A percentile compares a stretch with the other conserved stretches of the same genome.
Evolutionary conservation across 192 early-diverging fungal genomes (phyloP).

Genomic region (Spizellomyces sp.): DNA sequence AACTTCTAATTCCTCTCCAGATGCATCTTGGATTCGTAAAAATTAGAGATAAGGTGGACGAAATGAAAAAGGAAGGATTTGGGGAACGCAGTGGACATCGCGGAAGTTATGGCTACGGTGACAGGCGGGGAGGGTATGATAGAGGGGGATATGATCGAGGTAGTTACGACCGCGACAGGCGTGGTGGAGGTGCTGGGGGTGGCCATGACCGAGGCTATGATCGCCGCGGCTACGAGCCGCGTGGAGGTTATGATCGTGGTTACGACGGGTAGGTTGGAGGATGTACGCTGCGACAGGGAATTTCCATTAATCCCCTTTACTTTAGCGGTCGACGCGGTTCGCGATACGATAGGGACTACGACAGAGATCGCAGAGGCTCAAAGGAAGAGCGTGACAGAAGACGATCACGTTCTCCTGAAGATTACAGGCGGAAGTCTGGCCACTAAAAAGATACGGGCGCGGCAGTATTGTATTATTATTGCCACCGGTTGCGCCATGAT

Average conservation of each 20-base stretch:
- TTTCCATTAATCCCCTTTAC: too few species aligned
- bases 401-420: too few species aligned
- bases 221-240: conserved; percentile 5
- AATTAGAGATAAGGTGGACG: conserved; percentile 51
- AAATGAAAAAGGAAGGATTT: conserved; percentile 41
- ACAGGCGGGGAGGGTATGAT: conserved; percentile 15
- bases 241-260: conserved; percentile 3
- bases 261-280: too few species aligned
- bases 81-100: conserved; percentile 7
- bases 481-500: too few species aligned
- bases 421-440: too few species aligned
- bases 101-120: conserved; percentile 27
- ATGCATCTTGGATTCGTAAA: conserved; percentile 60
- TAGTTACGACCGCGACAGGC: background rate
- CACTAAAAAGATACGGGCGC: too few species aligned
- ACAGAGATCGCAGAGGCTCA: too few species aligned
- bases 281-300: too few species aligned
- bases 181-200: conserved; percentile 5
- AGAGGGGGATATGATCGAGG: conserved; percentile 9
- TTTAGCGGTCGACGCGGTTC: too few species aligned
- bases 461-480: too few species aligned
- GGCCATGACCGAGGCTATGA: conserved; percentile 12
- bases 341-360: too few species aligned
- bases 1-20: conserved; percentile 12
- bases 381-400: too few species aligned